Evolutionary conservation across 768 basidiomycete genomes (phyloP), one percentile per base, ranked within the genome.

Genomic region (Suillus plorans): DNA sequence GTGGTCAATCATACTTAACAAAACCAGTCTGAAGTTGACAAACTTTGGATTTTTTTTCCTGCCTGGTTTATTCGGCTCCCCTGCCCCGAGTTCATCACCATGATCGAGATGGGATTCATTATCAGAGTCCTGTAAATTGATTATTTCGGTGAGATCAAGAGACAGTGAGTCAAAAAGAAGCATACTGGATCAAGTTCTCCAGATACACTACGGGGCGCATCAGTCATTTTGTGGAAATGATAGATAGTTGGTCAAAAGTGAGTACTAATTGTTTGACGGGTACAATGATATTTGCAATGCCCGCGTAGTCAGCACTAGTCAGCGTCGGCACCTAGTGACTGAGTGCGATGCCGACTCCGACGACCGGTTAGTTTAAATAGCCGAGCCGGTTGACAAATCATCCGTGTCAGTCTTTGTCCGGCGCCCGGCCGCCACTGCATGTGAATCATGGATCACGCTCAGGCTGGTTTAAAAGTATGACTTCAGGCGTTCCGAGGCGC

Each of bases 41-140:
- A 69, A 91, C 92, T 94, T 94, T 69, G 92, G 92, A 71, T 94
- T 94, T 82, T 93, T 94, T 87, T 94, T 94, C 66, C 92, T 82
- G 18, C 92, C 92, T 41, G 92, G 75, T 50, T 68, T 77, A n/a
- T 68, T 68, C 58, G 73, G 74, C 7, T 72, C 77, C 8, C 66
- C 58, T 44, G 62, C 62, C 14, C 59, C 69, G 7, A 14, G 7
- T 36, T 76, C 58, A 28, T 59, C 58, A 20, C 1, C 71, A 4
- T 68, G 74, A 45, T 76, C 75, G 1, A 61, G 42, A 57, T 67
- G 82, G 41, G 87, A 91, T 25, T 88, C 89, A 44, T 80, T 71
- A 67, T 92, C 91, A n/a, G 89, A 90, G 67, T 91, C 87, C 84
- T 89, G 66, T 13, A 31, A 50, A 47, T 64, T 2, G 16, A 62